Evolutionary conservation across 1,284 basidiomycete genomes (phyloP), one percentile per base, ranked within the genome.

Genomic region (Ceratobasidium theobromae): DNA sequence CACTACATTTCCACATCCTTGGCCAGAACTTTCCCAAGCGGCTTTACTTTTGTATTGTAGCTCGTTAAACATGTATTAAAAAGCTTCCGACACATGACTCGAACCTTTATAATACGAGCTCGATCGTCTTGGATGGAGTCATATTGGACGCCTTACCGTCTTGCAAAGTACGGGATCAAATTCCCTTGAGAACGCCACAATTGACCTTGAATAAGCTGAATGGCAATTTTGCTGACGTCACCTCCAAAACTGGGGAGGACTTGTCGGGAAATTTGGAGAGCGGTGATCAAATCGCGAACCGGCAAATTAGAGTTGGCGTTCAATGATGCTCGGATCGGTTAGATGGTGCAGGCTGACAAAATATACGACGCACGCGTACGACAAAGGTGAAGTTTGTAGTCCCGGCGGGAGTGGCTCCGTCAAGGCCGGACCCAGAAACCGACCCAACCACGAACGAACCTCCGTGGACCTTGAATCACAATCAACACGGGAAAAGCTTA

Each of bases 301-400:
- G 84, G 89, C 1, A 92, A 81, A 74, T 93, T 95, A 9, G 82
- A 86, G 41, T 81, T 79, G 1, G 82, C 82, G 53, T 80, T 80
- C 8, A 71, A 48, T 0, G 58, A 46, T n/a, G n/a, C n/a, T n/a
- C n/a, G n/a, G n/a, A n/a, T n/a, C n/a, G 2, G 69, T 35, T 0
- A 91, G 90, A 4, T 87, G 79, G 73, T 92, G 78, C 72, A 89
- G 86, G 1, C 89, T n/a, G n/a, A n/a, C 91, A 52, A 94, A 81
- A 86, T 89, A 71, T 27, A n/a, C 93, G 87, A 72, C 92, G 91
- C 75, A 96, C 93, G 9, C 93, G 77, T 16, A 92, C 86, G 14
- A 89, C 86, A 18, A 95, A 90, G 67, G 96, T 86, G 2, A 91
- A 86, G 53, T 86, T 80, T 1, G 91, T 89, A 3, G 84, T 82